Conservation (phyloP, 352 stramenopile species). For the Pythium scleroteichum region DNA sequence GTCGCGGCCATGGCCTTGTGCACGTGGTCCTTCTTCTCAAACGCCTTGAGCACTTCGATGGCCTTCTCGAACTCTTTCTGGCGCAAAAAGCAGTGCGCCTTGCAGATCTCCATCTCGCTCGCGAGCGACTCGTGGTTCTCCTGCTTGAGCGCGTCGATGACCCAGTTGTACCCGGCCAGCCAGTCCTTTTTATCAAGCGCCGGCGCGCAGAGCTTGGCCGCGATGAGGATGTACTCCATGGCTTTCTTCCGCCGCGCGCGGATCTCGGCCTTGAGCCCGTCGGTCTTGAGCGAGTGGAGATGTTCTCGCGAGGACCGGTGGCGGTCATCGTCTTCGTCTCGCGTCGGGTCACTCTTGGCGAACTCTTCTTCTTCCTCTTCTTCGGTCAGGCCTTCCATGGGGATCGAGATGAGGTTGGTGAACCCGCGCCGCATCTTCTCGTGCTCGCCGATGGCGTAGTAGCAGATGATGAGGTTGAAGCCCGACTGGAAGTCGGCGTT, state of each 20-base stretch:
- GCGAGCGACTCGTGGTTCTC: slow-evolving; percentile 90
- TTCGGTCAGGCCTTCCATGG: slow-evolving; percentile 84
- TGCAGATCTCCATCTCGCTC: slow-evolving; percentile 90
- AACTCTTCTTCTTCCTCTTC: slow-evolving; percentile 86
- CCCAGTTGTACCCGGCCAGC: slow-evolving; percentile 93
- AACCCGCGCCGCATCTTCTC: slow-evolving; percentile 94
- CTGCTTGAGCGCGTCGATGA: slow-evolving; percentile 92
- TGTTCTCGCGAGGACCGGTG: slow-evolving; percentile 50
- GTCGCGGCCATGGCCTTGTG: slow-evolving; percentile 94
- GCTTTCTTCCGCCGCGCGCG: slow-evolving; percentile 73
- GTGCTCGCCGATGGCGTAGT: slow-evolving; percentile 95
- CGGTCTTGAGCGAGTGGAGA: slow-evolving; percentile 60
- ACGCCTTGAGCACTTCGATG: slow-evolving; percentile 93
- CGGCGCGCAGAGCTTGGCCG: slow-evolving; percentile 92
- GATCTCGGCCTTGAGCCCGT: slow-evolving; percentile 81
- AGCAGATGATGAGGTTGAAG: slow-evolving; percentile 97
- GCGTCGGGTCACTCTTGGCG: slow-evolving; percentile 35
- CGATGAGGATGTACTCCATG: slow-evolving; percentile 92
- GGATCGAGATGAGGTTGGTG: slow-evolving; percentile 89
- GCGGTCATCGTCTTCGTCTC: slow-evolving; percentile 36
- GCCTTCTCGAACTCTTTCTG: slow-evolving; percentile 94
- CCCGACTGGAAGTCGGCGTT: slow-evolving; percentile 94
- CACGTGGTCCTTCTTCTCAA: slow-evolving; percentile 95
- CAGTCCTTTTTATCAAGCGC: slow-evolving; percentile 92
- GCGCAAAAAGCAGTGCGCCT: slow-evolving; percentile 89